Evolutionary conservation across 2,329 filamentous ascomycete genomes (phyloP), one percentile per base, ranked within the genome.

Genomic region (Venturia carpophila): DNA sequence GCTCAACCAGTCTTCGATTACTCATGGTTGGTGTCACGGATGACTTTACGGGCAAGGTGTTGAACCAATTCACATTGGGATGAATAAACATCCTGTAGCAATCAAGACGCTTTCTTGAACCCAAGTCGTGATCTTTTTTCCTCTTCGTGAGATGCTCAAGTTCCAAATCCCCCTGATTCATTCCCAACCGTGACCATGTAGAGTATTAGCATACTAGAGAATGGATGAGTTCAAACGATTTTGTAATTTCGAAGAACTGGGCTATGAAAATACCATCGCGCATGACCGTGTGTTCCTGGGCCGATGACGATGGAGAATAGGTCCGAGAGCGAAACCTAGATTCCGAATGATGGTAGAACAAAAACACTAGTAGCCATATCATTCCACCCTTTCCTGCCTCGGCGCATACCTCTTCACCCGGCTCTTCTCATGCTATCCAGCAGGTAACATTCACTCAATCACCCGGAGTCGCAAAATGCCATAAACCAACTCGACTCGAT

Each of bases 21-120:
- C 60, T 62, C 60, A 62, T 27, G 37, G 60, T 43, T 42, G 60
- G 60, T 62, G 60, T 62, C 60, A 30, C 60, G 37, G 60, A 62
- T 62, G 60, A 37, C 43, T 62, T 62, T 47, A 62, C 27, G 39
- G 60, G 60, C 60, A 39, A 47, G 43, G 60, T 34, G 43, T 41
- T 34, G 21, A 62, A 43, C 39, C 60, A 62, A 47, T 30, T 47
- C 17, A 43, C 43, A 62, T 43, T 27, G 21, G 60, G 60, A 62
- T 47, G n/a, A 43, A 62, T 43, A 30, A 62, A 62, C 55, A 60
- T 37, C 52, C 52, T 58, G 30, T n/a, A 58, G 52, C 52, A 58
- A 58, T 58, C 52, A 37, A 58, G 52, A 58, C 37, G 52, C 52
- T 34, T 58, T 58, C 52, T 58, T 58, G 52, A 58, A 39, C 13